Evolutionary conservation across 495 filamentous ascomycete genomes (phyloP), one percentile per base, ranked within the genome.

Genomic region (Xylaria castorea): DNA sequence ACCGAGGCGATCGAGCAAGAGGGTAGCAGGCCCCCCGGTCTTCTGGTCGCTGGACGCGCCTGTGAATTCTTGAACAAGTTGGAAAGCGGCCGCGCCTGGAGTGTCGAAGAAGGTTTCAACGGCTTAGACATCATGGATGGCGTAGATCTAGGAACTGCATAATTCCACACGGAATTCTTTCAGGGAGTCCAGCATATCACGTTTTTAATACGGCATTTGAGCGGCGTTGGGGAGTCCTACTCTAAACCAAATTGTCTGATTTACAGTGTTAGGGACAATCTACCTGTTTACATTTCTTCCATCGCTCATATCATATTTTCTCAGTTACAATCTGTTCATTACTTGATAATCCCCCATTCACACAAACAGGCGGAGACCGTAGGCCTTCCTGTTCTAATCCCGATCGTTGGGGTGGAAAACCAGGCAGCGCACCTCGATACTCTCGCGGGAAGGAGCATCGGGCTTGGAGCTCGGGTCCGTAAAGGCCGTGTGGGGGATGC

Each of bases 41-140:
- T 99, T 78, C 81, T 99, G 62, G 93, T 99, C n/a, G 89, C 97
- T 9, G 96, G 96, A 0, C 85, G 87, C 64, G 92, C 93, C 16
- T 99, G 97, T 76, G 91, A 92, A 76, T 92, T 93, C 12, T 75
- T 99, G 70, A 85, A 89, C 36, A 84, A 83, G 42, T 82, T 83
- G 3, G 80, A 87, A 71, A 78, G 77, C 68, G 83, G 83, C 2
- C 83, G 86, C 74, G 90, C 88, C 71, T 98, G 96, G 96, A 83
- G 89, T 6, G 94, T 97, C 30, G 95, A 98, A 79, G 95, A 98
- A 40, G 95, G 94, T 1, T 97, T 97, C 76, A 87, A 86, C 64
- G 92, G 89, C 3, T 78, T 97, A 76, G 83, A 90, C 73, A 68
- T 85, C 46, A 78, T 78, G 53, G 76, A 78, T 16, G 79, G 75